Evolutionary conservation across 2,329 filamentous ascomycete genomes (phyloP).

Genomic region (Aspergillus hortae): DNA sequence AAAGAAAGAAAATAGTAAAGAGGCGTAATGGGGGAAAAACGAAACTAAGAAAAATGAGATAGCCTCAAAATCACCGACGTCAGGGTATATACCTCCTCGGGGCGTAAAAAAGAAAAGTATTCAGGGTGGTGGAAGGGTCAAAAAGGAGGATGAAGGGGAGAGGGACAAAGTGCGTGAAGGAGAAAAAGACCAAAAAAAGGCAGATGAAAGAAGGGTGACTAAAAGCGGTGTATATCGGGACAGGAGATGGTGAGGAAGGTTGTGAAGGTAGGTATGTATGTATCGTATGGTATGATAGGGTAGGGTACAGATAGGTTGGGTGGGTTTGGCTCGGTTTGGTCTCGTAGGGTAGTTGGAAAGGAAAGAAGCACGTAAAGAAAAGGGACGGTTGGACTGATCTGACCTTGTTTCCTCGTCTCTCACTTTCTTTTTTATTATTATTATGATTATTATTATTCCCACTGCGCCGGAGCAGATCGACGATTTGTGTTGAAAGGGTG

Average conservation of each 20-base stretch:
- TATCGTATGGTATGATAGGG: background rate
- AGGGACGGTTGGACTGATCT: constrained; percentile 17
- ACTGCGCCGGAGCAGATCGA: constrained; percentile 15
- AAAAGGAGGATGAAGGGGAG: constrained; percentile 4
- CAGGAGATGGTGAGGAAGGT: constrained; percentile 1
- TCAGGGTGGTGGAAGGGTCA: constrained; percentile 3
- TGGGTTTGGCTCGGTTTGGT: background rate
- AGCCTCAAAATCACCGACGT: background rate
- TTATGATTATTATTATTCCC: no score
- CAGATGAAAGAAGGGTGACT: constrained; percentile 11
- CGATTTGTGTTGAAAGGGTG: constrained; percentile 16
- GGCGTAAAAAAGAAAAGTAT: background rate
- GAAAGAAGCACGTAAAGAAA: background rate
- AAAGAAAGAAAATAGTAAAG: constrained; percentile 3
- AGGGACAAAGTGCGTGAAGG: constrained; percentile 5
- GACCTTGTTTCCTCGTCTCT: constrained; percentile 18
- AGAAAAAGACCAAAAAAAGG: constrained; percentile 10
- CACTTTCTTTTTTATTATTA: constrained; percentile 1
- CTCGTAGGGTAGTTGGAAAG: background rate
- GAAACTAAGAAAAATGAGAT: background rate
- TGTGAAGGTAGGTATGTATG: constrained; percentile 1
- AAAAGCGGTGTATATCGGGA: constrained; percentile 22
- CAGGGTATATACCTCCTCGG: background rate
- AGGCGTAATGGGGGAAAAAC: constrained; percentile 4
- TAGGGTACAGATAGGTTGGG: constrained; percentile 4